phyloP scores from a whole-genome alignment of 495 filamentous ascomycete species.

The Aspergillus affinis region DNA sequence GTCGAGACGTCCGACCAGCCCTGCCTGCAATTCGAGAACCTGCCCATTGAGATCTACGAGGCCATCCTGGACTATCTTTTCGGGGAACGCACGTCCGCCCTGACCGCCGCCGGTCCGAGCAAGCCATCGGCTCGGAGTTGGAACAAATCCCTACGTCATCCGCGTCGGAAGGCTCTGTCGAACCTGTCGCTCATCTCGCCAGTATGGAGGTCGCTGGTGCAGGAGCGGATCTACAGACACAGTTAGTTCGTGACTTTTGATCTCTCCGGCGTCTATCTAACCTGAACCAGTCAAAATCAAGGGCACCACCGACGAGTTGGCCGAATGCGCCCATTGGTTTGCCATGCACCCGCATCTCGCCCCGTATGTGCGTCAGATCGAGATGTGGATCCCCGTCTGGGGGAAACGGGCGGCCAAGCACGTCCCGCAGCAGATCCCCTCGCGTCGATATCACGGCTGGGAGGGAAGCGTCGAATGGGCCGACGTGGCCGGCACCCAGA shows the following conservation, averaged over 20 bases:
- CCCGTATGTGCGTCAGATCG: conserved; percentile 65
- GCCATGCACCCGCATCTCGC: conserved; percentile 55
- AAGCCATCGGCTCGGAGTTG: conserved; percentile 54
- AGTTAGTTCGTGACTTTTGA: conserved; percentile 38
- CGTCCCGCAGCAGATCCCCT: conserved; percentile 32
- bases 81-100: conserved; percentile 60
- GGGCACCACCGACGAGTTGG: conserved; percentile 59
- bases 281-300: conserved; percentile 60
- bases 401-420: conserved; percentile 46
- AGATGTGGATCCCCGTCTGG: conserved; percentile 74
- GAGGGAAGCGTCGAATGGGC: conserved; percentile 25
- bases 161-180: conserved; percentile 62
- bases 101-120: conserved; percentile 45
- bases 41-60: conserved; percentile 72
- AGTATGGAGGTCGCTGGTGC: conserved; percentile 63
- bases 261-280: conserved; percentile 7
- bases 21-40: conserved; percentile 42
- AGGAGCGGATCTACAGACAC: conserved; percentile 68
- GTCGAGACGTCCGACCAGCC: conserved; percentile 15
- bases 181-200: conserved; percentile 61
- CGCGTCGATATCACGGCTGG: conserved; percentile 33
- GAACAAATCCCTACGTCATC: conserved; percentile 65
- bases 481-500: conserved; percentile 41
- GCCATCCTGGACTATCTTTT: conserved; percentile 68
- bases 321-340: conserved; percentile 58